Evolutionary conservation across 2,329 filamentous ascomycete genomes (phyloP), one percentile per base, ranked within the genome.

Genomic region (Dryadomyces quercus-mongolicae): DNA sequence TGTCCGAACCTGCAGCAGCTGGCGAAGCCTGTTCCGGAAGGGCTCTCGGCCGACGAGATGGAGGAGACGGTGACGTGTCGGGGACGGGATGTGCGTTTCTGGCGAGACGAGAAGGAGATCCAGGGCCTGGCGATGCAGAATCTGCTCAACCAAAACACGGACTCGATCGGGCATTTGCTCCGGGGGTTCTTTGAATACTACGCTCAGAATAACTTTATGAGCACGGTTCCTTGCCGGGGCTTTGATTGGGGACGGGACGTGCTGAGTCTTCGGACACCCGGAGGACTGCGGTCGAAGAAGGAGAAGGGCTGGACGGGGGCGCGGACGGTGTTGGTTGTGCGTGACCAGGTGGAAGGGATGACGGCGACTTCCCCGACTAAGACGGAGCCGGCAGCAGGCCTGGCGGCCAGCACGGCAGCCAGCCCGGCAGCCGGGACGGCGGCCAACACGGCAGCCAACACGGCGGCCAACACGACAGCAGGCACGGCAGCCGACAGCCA

Each of bases 101-200:
- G 86, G 83, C 76, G 83, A 20, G 78, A 90, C 60, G 86, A 91
- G 64, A 70, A 74, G 5, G 81, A 84, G 58, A 91, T 95, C 51
- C 67, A 74, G 44, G 69, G 71, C 5, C 74, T 87, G 1, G 81
- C 86, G 6, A 65, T 67, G 1, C 67, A 72, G 40, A 77, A 81
- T 18, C 72, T 76, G 51, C 70, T 92, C 38, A 88, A 81, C 34
- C 70, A 75, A 44, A 95, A 95, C 63, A 69, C 66, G 1, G 82
- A 93, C 55, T 77, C 82, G 0, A 62, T 92, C 2, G 88, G 88
- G 1, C 72, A 77, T 5, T 74, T 96, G 0, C 74, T 96, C 0
- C 77, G 84, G 52, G 88, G 88, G 0, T 95, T 96, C 70, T 95
- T 95, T 64, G 84, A 88, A 61, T 95, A 95, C 67, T 95, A 85